Base-by-base conservation (phyloP, 2,329 filamentous ascomycete genomes). In the Aschersonia sp. region DNA sequence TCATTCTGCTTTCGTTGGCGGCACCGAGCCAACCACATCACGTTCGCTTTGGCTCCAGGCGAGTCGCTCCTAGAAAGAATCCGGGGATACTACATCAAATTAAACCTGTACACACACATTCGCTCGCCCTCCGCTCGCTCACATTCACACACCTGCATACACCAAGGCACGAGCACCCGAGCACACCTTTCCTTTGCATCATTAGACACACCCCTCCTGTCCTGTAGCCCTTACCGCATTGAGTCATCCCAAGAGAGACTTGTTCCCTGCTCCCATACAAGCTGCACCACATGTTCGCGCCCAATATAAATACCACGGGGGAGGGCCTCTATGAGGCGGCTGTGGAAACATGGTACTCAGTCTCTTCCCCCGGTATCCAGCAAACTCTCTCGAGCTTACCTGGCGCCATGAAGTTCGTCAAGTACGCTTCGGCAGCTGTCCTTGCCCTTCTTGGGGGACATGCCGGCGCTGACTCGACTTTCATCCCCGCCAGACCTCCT, bases 401-500 rank as follows among this genome's bases (percentile, higher is more conserved):
- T 4, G 47, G 41, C 30, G 45, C 44, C 40, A 56, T 58, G 56
- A 54, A 53, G 50, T 50, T 56, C 22, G 30, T 53, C 7, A 49
- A 51, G 44, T 52, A 54, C 35, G 53, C 53, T 39, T 49, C 52
- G 47, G 50, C 51, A 40, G 50, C 56, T 12, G 32, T 51, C 12
- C 41, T 56, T 8, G 52, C 54, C 45, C 12, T 52, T 14, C 41
- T 55, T 30, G 52, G 54, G n/a, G 45, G 32, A 12, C 46, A 47
- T 31, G 45, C 43, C 22, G 50, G 48, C 12, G 56, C 53, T 6
- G 51, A 49, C 12, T 83, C 79, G 8, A 76, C 69, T 2, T 85
- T 84, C 58, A 69, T 65, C 37, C 82, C 82, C 35, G 73, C 76
- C 37, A 71, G 79, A 6, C 81, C 82, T 41, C 83, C 83, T 12